These are phyloP conservation scores for Backusella parvicylindrica DNA, from an alignment of 192 early-diverging fungal genomes.

Conservation along the genomic window DNA sequence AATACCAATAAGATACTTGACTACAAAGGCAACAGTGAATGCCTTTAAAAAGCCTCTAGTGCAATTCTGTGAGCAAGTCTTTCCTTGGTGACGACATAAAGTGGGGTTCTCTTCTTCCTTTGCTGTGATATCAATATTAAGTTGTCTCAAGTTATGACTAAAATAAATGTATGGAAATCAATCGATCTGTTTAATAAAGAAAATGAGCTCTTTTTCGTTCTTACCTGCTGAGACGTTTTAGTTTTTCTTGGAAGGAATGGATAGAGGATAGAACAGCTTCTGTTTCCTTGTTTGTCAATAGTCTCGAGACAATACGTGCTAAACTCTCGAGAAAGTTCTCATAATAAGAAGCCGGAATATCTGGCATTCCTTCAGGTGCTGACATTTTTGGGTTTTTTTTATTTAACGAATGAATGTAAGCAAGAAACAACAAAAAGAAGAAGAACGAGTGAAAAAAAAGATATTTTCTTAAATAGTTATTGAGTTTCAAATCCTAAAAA, in stretches of 20 bases:
- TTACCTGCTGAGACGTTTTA: conserved; percentile 62
- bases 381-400: background rate
- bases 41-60: conserved; percentile 63
- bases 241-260: conserved; percentile 58
- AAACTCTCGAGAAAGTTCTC: conserved; percentile 62
- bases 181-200: background rate
- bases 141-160: conserved; percentile 43
- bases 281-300: conserved; percentile 63
- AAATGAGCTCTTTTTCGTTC: conserved; percentile 23
- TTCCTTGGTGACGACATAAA: conserved; percentile 59
- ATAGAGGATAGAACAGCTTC: conserved; percentile 57
- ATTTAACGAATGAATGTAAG: background rate
- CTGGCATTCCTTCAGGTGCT: background rate
- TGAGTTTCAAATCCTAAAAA: conserved; percentile 3
- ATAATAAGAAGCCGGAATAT: conserved; percentile 37
- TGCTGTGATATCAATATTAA: conserved; percentile 36
- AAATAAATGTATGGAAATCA: background rate
- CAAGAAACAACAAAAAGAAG: background rate
- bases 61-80: conserved; percentile 61
- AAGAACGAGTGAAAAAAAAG: background rate
- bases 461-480: background rate
- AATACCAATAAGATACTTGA: conserved; percentile 58
- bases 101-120: conserved; percentile 20
- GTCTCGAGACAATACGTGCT: conserved; percentile 56
- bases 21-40: conserved; percentile 52